Evolutionary conservation across 805 yeast genomes (phyloP).

Genomic region (Sungouiozyma intestinalis): DNA sequence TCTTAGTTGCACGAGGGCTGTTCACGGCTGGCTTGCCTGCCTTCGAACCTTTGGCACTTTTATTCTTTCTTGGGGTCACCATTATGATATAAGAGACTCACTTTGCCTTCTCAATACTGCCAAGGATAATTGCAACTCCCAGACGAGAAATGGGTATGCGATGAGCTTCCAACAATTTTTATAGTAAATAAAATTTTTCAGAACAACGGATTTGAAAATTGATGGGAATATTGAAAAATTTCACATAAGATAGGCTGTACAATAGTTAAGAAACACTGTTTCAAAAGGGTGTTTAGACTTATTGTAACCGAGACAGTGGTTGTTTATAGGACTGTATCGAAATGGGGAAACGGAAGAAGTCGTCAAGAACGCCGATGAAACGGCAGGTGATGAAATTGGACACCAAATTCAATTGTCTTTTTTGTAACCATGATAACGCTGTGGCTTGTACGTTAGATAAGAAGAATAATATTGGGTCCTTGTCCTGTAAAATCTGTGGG

Average conservation of each 20-base stretch:
- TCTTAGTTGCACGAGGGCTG: conserved; percentile 14
- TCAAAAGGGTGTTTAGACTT: not conserved
- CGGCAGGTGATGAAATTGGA: conserved; percentile 71
- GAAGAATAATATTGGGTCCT: conserved; percentile 69
- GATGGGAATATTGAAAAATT: not conserved
- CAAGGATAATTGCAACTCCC: too few species aligned
- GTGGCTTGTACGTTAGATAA: conserved; percentile 84
- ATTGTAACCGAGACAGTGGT: not conserved
- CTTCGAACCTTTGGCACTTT: conserved; percentile 2
- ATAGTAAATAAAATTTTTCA: not conserved
- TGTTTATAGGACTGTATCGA: not conserved
- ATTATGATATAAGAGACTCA: conserved; percentile 2
- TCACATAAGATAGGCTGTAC: not conserved
- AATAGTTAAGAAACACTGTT: not conserved
- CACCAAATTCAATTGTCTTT: conserved; percentile 77
- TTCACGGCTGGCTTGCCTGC: conserved; percentile 10
- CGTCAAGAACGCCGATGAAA: conserved; percentile 72
- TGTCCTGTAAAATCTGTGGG: conserved; percentile 89
- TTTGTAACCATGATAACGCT: conserved; percentile 91
- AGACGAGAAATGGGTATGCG: too few species aligned
- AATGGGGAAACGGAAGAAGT: conserved; percentile 75
- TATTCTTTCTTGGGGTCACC: conserved; percentile 3
- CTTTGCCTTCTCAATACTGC: not conserved
- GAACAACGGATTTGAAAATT: conserved; percentile 1
- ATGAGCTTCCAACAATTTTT: not conserved